A percentile compares a stretch with the other conserved stretches of the same genome.
phyloP scores from a whole-genome alignment of 1,284 basidiomycete genomes.

The Apiotrichum gracile region DNA sequence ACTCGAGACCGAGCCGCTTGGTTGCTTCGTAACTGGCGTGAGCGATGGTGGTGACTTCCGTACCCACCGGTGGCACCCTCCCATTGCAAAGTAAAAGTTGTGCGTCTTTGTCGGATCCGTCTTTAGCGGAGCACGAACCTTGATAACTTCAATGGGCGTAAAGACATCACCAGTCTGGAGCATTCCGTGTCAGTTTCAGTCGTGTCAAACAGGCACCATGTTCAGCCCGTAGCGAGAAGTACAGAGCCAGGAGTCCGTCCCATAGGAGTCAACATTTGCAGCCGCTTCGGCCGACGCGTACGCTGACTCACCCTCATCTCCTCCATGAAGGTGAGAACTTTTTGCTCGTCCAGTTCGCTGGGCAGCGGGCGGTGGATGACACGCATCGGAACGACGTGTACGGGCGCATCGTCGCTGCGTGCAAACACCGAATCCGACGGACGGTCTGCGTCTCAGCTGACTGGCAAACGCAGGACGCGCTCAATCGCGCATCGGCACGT shows the following conservation, averaged over 20 bases:
- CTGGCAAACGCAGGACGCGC: too few relatives aligned
- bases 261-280: too few relatives aligned
- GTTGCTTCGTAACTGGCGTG: slow-evolving; percentile 45
- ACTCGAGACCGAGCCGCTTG: slow-evolving; percentile 39
- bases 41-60: neutral
- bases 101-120: slow-evolving; percentile 25
- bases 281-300: neutral
- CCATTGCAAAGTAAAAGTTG: slow-evolving; percentile 47
- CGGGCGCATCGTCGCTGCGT: slow-evolving; percentile 22
- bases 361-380: slow-evolving; percentile 47
- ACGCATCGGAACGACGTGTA: slow-evolving; percentile 44
- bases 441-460: neutral
- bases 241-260: too few relatives aligned
- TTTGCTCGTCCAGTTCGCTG: slow-evolving; percentile 44
- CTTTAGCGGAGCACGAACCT: slow-evolving; percentile 39
- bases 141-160: slow-evolving; percentile 47
- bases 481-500: too few relatives aligned
- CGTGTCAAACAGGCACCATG: too few relatives aligned
- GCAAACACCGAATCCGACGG: slow-evolving; percentile 32
- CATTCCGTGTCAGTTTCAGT: neutral
- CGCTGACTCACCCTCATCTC: slow-evolving; percentile 41
- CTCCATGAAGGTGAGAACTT: slow-evolving; percentile 46
- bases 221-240: too few relatives aligned
- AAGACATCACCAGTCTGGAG: slow-evolving; percentile 44
- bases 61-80: slow-evolving; percentile 44